Base-by-base conservation (phyloP, 2,329 filamentous ascomycete genomes). In the Phialophora verrucosa region DNA sequence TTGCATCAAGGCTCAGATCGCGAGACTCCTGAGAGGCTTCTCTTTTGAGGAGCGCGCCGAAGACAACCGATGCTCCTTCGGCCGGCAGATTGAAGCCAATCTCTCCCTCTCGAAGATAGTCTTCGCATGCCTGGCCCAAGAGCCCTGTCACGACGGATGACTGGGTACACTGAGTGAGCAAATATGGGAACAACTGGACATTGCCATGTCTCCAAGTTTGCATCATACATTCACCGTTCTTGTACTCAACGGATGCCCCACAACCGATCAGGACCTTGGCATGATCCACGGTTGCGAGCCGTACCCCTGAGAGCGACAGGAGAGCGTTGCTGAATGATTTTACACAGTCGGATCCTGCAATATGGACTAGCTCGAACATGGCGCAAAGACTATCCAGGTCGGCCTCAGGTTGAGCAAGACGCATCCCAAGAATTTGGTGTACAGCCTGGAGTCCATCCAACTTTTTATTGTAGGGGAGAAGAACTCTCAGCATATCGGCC, bases 161-260 rank as follows among this genome's bases (percentile, higher is more conserved):
- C 42, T 38, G 27, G n/a, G 4, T 35, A 49, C 62, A 63, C 8
- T 63, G 44, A 29, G 32, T 2, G 27, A 63, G 17, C 17, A 63
- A 29, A 7, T 29, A 38, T n/a, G 62, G 44, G 32, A 57, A 59
- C 35, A 63, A 32, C 14, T 44, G 35, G 17, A 63, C 53, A 51
- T 57, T 63, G 5, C 62, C 62, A 32, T 47, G 42, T 27, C 38
- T 58, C 62, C 62, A 63, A 14, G 47, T 38, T 23, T 35, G 35
- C 29, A 23, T n/a, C 53, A 63, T 58, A 42, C 62, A 57, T n/a
- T 38, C 54, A 11, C 62, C 62, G 7, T 38, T n/a, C 38, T 5
- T 57, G 23, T 51, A 63, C 25, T 57, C 53, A 17, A 63, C 31
- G 54, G 44, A 51, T 31, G 62, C 62, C 20, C 62, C 62, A 38